Conservation (phyloP, 805 yeast species). For the Kregervanrija fluxuum region DNA sequence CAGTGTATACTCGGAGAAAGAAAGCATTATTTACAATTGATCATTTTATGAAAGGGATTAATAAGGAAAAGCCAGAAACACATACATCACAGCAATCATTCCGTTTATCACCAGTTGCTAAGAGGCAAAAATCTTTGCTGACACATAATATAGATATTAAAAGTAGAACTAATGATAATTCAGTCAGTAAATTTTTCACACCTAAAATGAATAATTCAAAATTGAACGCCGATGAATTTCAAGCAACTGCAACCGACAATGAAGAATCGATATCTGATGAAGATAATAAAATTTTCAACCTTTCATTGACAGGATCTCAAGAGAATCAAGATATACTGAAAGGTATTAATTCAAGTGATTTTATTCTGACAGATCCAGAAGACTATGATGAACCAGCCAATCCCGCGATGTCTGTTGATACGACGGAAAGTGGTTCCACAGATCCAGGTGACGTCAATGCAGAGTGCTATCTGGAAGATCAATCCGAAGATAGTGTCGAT, state of each 20-base stretch:
- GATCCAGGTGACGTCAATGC: conserved; percentile 11
- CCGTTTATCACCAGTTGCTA: conserved; percentile 18
- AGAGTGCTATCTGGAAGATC: conserved; percentile 7
- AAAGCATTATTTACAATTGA: conserved; percentile 18
- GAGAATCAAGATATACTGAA: conserved; percentile 1
- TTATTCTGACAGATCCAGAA: conserved; percentile 22
- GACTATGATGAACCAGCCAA: conserved; percentile 14
- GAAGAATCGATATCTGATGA: conserved; percentile 10
- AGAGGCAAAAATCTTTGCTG: conserved; percentile 21
- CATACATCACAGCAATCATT: not conserved
- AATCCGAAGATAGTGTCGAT: conserved; percentile 3
- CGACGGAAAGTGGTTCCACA: conserved; percentile 1
- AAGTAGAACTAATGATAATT: not conserved
- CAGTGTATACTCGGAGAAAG: conserved; percentile 7
- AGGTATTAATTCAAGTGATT: conserved; percentile 22
- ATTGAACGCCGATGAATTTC: conserved; percentile 1
- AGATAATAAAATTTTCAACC: conserved; percentile 1
- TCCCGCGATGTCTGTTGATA: conserved; percentile 5
- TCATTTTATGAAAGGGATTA: conserved; percentile 13
- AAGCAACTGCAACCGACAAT: conserved; percentile 6
- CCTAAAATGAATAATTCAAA: not conserved
- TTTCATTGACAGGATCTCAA: conserved; percentile 1
- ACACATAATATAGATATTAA: conserved; percentile 7
- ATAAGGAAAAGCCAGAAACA: not conserved
- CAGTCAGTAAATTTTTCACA: conserved; percentile 16